phyloP scores from a whole-genome alignment of 208 protist species.

The Jaenimonas drosophilae region DNA sequence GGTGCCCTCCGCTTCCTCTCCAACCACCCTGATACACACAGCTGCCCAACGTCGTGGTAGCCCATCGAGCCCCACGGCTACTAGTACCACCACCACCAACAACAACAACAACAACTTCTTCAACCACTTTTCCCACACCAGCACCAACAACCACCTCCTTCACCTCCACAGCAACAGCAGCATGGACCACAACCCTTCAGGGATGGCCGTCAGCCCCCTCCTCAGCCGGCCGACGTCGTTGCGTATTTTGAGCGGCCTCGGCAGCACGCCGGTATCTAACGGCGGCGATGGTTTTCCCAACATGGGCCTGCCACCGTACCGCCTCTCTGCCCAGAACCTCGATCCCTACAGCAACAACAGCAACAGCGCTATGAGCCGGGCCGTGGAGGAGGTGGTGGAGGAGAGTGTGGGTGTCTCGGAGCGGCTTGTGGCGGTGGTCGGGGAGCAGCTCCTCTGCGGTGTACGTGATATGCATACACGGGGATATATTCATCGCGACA shows the following conservation, averaged over 20 bases:
- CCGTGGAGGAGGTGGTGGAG: slow-evolving; percentile 16
- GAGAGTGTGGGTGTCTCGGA: slow-evolving; percentile 53
- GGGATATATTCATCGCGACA: slow-evolving; percentile 84
- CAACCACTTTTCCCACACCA: not conserved
- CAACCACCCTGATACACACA: too few species aligned
- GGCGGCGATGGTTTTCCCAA: too few species aligned
- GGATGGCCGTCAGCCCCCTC: not conserved
- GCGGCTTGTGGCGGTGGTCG: slow-evolving; percentile 70
- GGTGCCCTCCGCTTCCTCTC: too few species aligned
- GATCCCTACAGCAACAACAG: too few species aligned
- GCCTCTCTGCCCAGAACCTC: too few species aligned
- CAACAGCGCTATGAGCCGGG: too few species aligned
- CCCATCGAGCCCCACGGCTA: too few species aligned
- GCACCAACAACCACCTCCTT: not conserved
- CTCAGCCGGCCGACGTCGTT: too few species aligned
- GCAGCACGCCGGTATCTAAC: too few species aligned
- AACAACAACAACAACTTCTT: slow-evolving; percentile 2
- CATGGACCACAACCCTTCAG: not conserved
- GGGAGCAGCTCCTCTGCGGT: slow-evolving; percentile 71
- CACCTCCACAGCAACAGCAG: not conserved
- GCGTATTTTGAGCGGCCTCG: too few species aligned
- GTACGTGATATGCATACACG: slow-evolving; percentile 80
- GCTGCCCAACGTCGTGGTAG: too few species aligned
- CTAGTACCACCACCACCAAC: not conserved
- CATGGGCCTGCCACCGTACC: too few species aligned